Conservation (phyloP, 2,329 filamentous ascomycete genomes). For the Monilinia fructicola region DNA sequence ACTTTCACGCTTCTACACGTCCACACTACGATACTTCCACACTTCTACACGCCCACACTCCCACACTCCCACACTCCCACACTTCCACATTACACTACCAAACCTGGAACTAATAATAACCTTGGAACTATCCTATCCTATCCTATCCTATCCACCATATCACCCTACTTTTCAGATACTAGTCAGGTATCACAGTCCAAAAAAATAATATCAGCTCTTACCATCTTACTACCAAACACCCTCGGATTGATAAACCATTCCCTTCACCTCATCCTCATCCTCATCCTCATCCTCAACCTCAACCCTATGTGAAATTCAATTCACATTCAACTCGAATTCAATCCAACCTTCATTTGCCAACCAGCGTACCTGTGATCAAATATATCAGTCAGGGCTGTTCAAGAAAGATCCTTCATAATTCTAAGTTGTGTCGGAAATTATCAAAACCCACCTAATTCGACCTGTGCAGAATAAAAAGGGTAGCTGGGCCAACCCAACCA, state of each 20-base stretch:
- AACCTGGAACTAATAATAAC: no score
- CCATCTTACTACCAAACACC: not conserved
- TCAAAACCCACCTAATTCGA: conserved; percentile 8
- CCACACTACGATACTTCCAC: no score
- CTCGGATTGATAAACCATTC: not conserved
- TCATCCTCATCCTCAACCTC: not conserved
- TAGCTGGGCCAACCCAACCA: conserved; percentile 19
- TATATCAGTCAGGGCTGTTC: not conserved
- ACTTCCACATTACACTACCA: no score
- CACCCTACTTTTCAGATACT: not conserved
- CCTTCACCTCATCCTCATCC: not conserved
- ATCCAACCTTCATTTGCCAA: not conserved
- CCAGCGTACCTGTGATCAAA: not conserved
- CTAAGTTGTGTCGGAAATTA: not conserved
- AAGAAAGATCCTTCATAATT: not conserved
- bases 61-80: no score
- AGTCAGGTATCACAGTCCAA: conserved; percentile 9
- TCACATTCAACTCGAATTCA: not conserved
- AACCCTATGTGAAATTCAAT: not conserved
- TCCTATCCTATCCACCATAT: no score
- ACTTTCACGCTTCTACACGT: no score
- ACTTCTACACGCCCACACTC: no score
- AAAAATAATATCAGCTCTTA: no score
- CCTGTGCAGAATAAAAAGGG: conserved; percentile 5
- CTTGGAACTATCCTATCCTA: no score